Evolutionary conservation across 148 eudicot genomes (phyloP), one percentile per base, ranked within the genome.

Genomic region (Simmondsia chinensis): DNA sequence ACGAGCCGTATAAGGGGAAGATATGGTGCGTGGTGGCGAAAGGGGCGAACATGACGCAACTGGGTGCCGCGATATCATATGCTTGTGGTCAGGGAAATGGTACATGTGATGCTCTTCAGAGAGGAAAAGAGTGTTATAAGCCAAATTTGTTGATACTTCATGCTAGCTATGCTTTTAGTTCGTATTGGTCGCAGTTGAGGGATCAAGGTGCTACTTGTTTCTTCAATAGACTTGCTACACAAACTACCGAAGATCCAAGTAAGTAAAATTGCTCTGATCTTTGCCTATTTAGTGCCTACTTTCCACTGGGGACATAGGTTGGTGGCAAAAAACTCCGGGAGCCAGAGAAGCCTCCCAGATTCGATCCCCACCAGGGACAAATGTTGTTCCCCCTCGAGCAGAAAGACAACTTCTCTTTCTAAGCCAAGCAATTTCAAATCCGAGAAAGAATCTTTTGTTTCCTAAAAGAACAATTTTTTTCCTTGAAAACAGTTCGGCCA

Each of bases 11-110:
- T 20, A 81, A 68, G 38, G 95, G 97, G 38, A 72, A 79, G 57
- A 36, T 91, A 33, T 91, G 95, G 95, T 91, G 97, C 50, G 83
- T 79, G 55, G 76, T 50, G 36, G 79, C 48, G 0, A 42, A 58
- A 15, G 77, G 73, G 1, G 81, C 74, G 3, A 91, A 82, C 39
- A 25, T 11, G 74, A 76, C 95, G 2, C 65, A 41, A 9, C 39
- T 91, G 47, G 67, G 53, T 6, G 65, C 60, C 9, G 94, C 95
- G 3, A 13, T 82, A 16, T 2, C 69, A 1, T 82, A 85, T 46
- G 95, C 97, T 18, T 91, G 97, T 32, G 66, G 80, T 17, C 95
- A 91, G 64, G 95, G 95, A 11, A 91, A 91, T 36, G 56, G 65
- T 31, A 91, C 97, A 9, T 91, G 97, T 57, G 80, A 69, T 51